These are phyloP conservation scores for Erucastrum elatum DNA, from an alignment of 345 rosid species.

Conservation along the genomic window DNA sequence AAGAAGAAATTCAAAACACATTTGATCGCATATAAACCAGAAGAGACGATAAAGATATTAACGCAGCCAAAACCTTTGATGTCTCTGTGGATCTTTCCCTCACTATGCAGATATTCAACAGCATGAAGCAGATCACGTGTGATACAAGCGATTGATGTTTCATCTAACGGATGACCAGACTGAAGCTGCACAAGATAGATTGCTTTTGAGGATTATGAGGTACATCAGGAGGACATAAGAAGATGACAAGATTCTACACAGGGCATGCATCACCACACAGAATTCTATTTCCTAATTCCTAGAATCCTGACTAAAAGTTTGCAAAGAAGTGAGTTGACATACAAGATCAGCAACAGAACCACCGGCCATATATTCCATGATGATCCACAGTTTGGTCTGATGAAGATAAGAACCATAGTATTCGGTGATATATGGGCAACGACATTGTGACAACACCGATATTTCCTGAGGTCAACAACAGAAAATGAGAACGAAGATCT, in stretches of 20 bases:
- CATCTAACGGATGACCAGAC: constrained; percentile 83
- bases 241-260: background rate
- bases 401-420: constrained; percentile 96
- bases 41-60: background rate
- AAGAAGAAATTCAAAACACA: constrained; percentile 6
- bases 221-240: background rate
- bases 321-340: constrained; percentile 49
- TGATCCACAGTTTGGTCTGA: constrained; percentile 96
- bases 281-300: constrained; percentile 6
- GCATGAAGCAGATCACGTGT: constrained; percentile 93
- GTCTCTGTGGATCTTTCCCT: constrained; percentile 97
- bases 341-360: constrained; percentile 99
- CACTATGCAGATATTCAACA: constrained; percentile 85
- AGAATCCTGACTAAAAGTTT: background rate
- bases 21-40: background rate
- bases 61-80: constrained; percentile 66
- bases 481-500: constrained; percentile 28
- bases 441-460: constrained; percentile 92
- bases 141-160: constrained; percentile 82
- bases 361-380: constrained; percentile 99
- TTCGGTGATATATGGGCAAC: constrained; percentile 90
- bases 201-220: constrained; percentile 10
- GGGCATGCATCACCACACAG: background rate
- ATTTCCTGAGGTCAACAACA: constrained; percentile 66
- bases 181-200: constrained; percentile 68